Evolutionary conservation across 2,329 filamentous ascomycete species (phyloP), one percentile per base, ranked within the genome.

Genomic region (Periconia digitata): DNA sequence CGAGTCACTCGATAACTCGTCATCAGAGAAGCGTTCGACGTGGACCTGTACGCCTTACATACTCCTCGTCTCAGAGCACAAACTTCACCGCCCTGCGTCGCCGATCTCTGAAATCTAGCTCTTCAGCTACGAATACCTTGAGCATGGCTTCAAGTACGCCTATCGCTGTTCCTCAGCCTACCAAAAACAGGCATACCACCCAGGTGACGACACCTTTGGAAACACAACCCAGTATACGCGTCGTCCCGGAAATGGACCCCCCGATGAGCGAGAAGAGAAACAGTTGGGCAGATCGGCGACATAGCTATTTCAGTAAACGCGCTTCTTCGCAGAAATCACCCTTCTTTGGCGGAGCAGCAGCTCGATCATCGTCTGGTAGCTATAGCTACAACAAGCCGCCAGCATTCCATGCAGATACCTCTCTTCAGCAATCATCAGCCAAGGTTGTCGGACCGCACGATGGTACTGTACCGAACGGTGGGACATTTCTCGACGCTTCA

Each of bases 221-320:
- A 16, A 72, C 72, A 23, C 63, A 67, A 42, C 56, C 54, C 13
- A 76, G 71, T 53, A 70, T 77, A 22, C 68, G 74, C 1, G 52
- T 74, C 8, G 72, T 76, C 3, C 51, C 61, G 2, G 20, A 18
- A 20, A 43, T 59, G 2, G 55, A 55, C 46, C 10, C 27, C 27
- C n/a, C 27, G 4, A 32, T 15, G 27, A 32, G 10, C 27, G 27
- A 32, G 27, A 32, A 32, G n/a, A 52, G 64, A 45, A 69, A 71
- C 36, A 74, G 67, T 46, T 52, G 68, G 16, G 44, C 58, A 2
- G 74, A 76, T 46, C 58, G 59, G 5, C 60, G 73, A 6, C 62
- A 72, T 32, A 74, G 71, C 13, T 76, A 71, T 54, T 72, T 76
- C 37, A 59, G 68, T 15, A 72, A 76, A 47, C 67, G 74, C 29